Percentiles rank a stretch among this genome's conserved stretches.
These are phyloP conservation scores for Aspergillus fumigatus DNA, from an alignment of 2,329 filamentous ascomycete species.

Conservation along the genomic window DNA sequence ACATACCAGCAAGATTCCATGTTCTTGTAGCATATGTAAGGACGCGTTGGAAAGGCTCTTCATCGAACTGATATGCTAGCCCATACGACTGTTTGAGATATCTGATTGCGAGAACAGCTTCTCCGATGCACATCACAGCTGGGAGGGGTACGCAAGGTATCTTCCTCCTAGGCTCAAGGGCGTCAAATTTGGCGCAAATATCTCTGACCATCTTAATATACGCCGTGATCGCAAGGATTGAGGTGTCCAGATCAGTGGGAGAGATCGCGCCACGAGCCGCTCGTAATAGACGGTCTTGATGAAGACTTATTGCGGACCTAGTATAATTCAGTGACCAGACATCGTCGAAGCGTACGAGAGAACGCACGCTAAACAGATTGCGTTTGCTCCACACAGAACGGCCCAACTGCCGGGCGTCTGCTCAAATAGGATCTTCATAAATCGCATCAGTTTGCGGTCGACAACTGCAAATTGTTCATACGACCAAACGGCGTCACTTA, in stretches of 20 bases:
- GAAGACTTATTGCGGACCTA: not conserved
- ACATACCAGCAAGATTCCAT: not conserved
- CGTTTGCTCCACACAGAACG: conserved; percentile 2
- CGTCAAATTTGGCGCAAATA: conserved; percentile 4
- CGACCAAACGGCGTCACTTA: not conserved
- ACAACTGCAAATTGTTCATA: not conserved
- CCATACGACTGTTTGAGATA: not conserved
- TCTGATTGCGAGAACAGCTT: not conserved
- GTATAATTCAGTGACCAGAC: not conserved
- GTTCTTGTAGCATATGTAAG: not conserved
- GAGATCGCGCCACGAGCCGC: not conserved
- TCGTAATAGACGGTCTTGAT: not conserved
- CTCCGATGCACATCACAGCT: not conserved
- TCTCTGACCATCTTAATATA: conserved; percentile 6
- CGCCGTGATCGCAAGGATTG: not conserved
- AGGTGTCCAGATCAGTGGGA: not conserved
- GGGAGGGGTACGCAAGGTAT: conserved; percentile 4
- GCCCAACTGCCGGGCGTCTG: conserved; percentile 1
- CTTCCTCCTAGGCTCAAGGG: not conserved
- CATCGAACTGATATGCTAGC: not conserved
- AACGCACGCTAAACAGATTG: not conserved
- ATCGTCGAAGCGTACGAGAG: not conserved
- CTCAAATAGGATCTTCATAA: not conserved
- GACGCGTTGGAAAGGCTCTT: not conserved
- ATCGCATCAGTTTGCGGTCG: not conserved